These are phyloP conservation scores for Lachancea mirantina DNA, from an alignment of 805 yeast species.

Conservation along the genomic window DNA sequence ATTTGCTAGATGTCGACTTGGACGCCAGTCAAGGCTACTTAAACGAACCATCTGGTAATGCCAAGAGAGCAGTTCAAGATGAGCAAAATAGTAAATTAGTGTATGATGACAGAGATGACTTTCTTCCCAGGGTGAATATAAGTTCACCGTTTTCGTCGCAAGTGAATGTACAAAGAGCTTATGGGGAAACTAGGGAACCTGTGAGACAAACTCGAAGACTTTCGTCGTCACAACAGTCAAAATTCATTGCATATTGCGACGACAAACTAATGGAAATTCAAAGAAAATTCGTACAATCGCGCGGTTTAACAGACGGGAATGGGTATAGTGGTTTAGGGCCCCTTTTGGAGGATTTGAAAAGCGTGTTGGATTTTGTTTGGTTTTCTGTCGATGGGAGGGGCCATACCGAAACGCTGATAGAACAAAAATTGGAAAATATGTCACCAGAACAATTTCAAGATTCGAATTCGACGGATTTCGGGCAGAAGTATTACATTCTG, in stretches of 20 bases:
- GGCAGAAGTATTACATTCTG: constrained; percentile 57
- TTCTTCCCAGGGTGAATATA: constrained; percentile 25
- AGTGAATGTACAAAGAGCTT: constrained; percentile 8
- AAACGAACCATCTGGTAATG: neutral
- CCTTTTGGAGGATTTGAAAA: constrained; percentile 40
- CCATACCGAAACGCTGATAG: constrained; percentile 22
- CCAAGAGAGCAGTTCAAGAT: constrained; percentile 5
- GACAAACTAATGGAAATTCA: constrained; percentile 46
- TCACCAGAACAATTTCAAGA: constrained; percentile 9
- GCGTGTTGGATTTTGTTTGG: constrained; percentile 54
- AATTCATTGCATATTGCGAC: constrained; percentile 49
- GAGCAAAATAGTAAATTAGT: constrained; percentile 7
- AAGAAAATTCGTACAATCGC: constrained; percentile 44
- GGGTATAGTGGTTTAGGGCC: constrained; percentile 29
- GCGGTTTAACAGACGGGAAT: constrained; percentile 29
- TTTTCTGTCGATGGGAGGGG: constrained; percentile 41
- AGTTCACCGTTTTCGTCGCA: constrained; percentile 28
- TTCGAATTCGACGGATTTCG: constrained; percentile 34
- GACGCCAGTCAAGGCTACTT: constrained; percentile 5
- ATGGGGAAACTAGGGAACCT: too few relatives aligned
- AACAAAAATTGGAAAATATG: constrained; percentile 9
- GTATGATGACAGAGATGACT: constrained; percentile 28
- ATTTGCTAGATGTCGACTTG: constrained; percentile 24
- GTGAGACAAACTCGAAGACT: constrained; percentile 29
- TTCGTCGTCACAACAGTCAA: constrained; percentile 47